Evolutionary conservation across 495 filamentous ascomycete species (phyloP).

Genomic region (Trichoderma virens): DNA sequence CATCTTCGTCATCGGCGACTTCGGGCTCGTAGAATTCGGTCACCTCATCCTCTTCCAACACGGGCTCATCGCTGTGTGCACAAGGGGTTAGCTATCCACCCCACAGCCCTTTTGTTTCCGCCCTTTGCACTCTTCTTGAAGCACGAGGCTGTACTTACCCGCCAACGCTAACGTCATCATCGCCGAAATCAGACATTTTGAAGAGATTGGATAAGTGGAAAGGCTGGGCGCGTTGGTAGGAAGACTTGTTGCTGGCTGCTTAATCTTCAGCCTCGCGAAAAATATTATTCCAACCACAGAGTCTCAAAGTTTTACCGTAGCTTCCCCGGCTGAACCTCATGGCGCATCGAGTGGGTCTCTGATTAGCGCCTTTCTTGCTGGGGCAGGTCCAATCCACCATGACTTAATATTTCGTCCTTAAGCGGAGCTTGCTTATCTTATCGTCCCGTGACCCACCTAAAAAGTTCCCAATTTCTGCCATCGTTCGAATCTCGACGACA

Average conservation of each 20-base stretch:
- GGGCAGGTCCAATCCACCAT: not conserved
- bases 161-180: slow-evolving; percentile 52
- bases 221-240: not conserved
- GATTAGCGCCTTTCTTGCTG: not conserved
- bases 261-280: not conserved
- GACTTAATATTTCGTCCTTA: no score
- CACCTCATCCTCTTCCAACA: slow-evolving; percentile 39
- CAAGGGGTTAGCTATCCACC: not conserved
- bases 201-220: not conserved
- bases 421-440: not conserved
- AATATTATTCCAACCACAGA: not conserved
- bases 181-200: slow-evolving; percentile 83
- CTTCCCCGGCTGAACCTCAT: not conserved
- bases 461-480: slow-evolving; percentile 3
- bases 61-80: slow-evolving; percentile 43
- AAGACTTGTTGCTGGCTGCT: not conserved
- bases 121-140: not conserved
- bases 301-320: not conserved
- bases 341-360: not conserved
- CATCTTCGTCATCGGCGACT: slow-evolving; percentile 52
- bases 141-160: slow-evolving; percentile 12
- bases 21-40: slow-evolving; percentile 59
- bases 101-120: not conserved
- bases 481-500: slow-evolving; percentile 3
- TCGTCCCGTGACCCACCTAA: slow-evolving; percentile 3